phyloP scores from a whole-genome alignment of 2,329 filamentous ascomycete genomes.

The Fusarium sp. region DNA sequence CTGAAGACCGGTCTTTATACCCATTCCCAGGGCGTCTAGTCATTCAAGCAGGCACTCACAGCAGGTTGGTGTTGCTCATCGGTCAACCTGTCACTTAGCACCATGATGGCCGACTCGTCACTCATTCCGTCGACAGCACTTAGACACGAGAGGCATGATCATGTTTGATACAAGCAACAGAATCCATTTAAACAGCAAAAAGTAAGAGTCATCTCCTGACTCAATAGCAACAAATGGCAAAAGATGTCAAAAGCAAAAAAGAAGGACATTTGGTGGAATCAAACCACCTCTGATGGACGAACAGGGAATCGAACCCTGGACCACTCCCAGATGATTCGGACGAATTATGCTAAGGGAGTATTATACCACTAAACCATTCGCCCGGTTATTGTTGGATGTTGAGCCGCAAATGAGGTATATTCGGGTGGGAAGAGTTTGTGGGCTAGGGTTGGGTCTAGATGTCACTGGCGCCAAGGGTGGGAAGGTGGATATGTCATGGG shows the following conservation, averaged over 20 bases:
- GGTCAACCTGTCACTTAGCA: background rate
- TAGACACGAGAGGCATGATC: background rate
- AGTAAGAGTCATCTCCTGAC: background rate
- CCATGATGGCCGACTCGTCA: background rate
- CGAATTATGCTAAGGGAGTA: slow-evolving; percentile 37
- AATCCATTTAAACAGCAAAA: background rate
- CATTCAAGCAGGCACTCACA: background rate
- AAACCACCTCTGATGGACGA: slow-evolving; percentile 28
- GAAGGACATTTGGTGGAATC: background rate
- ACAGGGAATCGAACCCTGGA: slow-evolving; percentile 42
- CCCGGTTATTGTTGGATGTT: background rate
- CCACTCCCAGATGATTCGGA: slow-evolving; percentile 33
- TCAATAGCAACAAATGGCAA: background rate
- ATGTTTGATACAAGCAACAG: background rate
- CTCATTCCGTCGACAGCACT: background rate
- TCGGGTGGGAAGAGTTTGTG: background rate
- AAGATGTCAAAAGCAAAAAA: background rate
- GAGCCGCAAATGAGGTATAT: background rate
- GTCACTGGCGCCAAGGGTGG: background rate
- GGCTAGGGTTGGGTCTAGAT: background rate
- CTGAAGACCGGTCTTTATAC: background rate
- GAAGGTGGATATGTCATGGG: background rate
- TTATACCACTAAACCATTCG: slow-evolving; percentile 8
- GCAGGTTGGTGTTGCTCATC: background rate
- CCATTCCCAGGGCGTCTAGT: background rate